Evolutionary conservation across 139 green algal genomes (phyloP).

Genomic region (Prasinococcaceae sp.): DNA sequence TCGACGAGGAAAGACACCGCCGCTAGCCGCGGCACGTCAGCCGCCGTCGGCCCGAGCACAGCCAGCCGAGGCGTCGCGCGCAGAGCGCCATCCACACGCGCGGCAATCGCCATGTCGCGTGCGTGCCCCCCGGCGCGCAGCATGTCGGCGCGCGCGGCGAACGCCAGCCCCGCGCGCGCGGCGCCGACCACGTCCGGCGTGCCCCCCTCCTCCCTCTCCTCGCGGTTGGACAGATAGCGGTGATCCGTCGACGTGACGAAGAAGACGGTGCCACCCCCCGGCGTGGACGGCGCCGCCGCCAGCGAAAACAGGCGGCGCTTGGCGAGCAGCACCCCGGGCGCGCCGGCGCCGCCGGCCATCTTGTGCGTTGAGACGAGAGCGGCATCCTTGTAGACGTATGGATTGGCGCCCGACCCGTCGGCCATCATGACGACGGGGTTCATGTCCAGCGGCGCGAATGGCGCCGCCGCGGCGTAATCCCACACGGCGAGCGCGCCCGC

Average conservation of each 20-base stretch:
- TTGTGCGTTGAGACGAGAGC: slow-evolving; percentile 17
- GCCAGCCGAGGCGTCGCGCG: no score
- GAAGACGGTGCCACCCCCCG: neutral
- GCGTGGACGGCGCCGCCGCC: neutral
- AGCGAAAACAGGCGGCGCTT: neutral
- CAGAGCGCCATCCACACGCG: no score
- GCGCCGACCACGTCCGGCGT: slow-evolving; percentile 6
- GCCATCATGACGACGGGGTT: slow-evolving; percentile 5
- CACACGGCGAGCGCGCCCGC: slow-evolving; percentile 23
- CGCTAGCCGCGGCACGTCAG: slow-evolving; percentile 11
- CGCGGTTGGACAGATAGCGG: neutral
- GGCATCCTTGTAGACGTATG: slow-evolving; percentile 18
- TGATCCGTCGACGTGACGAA: neutral
- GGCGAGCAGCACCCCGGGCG: slow-evolving; percentile 7
- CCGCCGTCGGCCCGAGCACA: no score
- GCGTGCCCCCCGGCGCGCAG: no score
- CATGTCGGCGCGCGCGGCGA: no score
- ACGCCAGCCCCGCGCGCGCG: slow-evolving; percentile 1
- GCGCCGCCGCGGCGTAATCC: slow-evolving; percentile 25
- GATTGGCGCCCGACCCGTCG: neutral
- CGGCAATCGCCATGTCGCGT: no score
- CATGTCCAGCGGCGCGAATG: slow-evolving; percentile 17
- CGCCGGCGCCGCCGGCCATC: slow-evolving; percentile 11
- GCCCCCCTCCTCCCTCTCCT: slow-evolving; percentile 8
- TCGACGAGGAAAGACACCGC: slow-evolving; percentile 14